A percentile compares a stretch with the other conserved stretches of the same genome.
These are phyloP conservation scores for Talaromyces funiculosus DNA, from an alignment of 2,329 filamentous ascomycete genomes.

Conservation along the genomic window DNA sequence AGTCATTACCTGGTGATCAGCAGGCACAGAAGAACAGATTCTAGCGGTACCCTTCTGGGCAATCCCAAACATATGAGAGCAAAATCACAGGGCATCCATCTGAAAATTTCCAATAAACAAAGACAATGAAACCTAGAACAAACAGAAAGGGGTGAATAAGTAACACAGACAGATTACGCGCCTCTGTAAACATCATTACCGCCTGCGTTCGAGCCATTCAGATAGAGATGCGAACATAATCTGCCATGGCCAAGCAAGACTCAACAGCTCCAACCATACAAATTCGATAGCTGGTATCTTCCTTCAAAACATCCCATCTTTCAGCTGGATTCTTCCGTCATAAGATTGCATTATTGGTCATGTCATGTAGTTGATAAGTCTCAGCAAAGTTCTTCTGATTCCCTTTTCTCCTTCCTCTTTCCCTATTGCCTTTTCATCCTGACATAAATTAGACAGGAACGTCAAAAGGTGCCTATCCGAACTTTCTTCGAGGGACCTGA, in stretches of 20 bases:
- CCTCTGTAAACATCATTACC: background rate
- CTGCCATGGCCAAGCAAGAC: background rate
- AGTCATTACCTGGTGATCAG: background rate
- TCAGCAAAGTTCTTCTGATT: background rate
- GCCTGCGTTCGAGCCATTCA: background rate
- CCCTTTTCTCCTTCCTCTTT: background rate
- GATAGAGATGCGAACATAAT: background rate
- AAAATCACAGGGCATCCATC: background rate
- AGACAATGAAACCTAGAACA: background rate
- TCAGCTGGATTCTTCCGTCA: background rate
- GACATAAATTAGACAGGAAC: background rate
- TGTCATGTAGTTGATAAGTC: background rate
- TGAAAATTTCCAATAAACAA: background rate
- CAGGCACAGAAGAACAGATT: background rate
- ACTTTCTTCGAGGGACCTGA: background rate
- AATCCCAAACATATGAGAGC: background rate
- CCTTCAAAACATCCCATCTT: background rate
- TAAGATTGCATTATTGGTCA: background rate
- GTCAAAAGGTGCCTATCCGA: background rate
- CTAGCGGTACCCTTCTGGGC: background rate
- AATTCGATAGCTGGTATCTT: background rate
- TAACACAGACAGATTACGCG: background rate
- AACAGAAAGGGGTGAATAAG: background rate
- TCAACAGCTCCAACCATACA: background rate
- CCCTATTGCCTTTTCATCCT: background rate